These are phyloP conservation scores for Malassezia caprae DNA, from an alignment of 1,284 basidiomycete species.

Conservation along the genomic window DNA sequence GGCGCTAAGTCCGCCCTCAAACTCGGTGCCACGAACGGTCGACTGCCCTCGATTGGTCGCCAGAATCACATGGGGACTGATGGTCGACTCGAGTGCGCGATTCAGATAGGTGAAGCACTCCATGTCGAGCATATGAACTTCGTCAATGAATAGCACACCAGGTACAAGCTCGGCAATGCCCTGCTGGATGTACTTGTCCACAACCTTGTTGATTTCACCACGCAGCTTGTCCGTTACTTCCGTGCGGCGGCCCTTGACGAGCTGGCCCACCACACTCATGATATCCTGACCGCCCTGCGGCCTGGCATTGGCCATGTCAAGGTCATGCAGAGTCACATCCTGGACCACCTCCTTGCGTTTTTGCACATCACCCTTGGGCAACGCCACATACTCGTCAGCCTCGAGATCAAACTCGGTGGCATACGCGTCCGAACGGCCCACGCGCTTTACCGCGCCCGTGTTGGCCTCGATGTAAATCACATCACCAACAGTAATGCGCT, in stretches of 20 bases:
- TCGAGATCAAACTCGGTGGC: constrained; percentile 97
- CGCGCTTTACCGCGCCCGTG: constrained; percentile 93
- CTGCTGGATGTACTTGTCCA: constrained; percentile 93
- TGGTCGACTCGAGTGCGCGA: constrained; percentile 82
- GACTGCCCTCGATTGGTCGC: constrained; percentile 90
- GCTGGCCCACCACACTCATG: constrained; percentile 96
- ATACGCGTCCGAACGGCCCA: constrained; percentile 93
- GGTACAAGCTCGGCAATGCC: constrained; percentile 95
- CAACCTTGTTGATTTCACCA: constrained; percentile 94
- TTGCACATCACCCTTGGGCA: constrained; percentile 96
- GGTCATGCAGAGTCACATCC: constrained; percentile 88
- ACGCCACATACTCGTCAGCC: constrained; percentile 92
- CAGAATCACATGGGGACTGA: constrained; percentile 92
- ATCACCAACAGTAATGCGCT: constrained; percentile 90
- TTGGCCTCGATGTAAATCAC: constrained; percentile 92
- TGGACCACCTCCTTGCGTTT: constrained; percentile 95
- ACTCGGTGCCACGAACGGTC: constrained; percentile 75
- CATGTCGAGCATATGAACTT: constrained; percentile 99
- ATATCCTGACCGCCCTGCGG: constrained; percentile 92
- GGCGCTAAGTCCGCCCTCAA: constrained; percentile 47
- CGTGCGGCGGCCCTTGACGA: constrained; percentile 85
- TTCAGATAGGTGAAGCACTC: constrained; percentile 99
- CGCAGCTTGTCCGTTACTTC: constrained; percentile 95
- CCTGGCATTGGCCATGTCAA: constrained; percentile 91
- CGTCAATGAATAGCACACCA: constrained; percentile 95